phyloP scores from a whole-genome alignment of 345 rosid species.

The Acer campestre region DNA sequence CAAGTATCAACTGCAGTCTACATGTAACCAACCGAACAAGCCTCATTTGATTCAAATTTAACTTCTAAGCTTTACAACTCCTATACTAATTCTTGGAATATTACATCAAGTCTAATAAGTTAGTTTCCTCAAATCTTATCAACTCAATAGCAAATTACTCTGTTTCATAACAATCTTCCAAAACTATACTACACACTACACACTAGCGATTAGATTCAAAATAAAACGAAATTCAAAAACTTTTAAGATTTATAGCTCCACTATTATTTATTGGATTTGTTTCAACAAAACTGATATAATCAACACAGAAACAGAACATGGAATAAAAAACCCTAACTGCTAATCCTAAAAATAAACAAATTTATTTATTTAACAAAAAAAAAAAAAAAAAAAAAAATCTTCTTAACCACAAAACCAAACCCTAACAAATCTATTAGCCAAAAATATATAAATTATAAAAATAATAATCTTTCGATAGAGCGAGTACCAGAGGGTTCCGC shows the following conservation, averaged over 20 bases:
- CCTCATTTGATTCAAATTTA: background rate
- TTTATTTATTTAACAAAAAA: background rate
- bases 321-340: background rate
- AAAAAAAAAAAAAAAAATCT: no score
- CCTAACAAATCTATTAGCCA: background rate
- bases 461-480: background rate
- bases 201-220: background rate
- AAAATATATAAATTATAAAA: background rate
- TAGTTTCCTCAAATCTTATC: background rate
- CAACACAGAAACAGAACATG: background rate
- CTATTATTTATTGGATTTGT: background rate
- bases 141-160: background rate
- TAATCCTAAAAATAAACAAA: background rate
- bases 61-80: background rate
- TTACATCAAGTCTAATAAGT: background rate
- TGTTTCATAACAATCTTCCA: no score
- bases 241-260: background rate
- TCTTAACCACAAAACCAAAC: background rate
- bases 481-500: constrained; percentile 96
- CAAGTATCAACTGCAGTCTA: background rate
- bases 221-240: background rate
- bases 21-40: background rate
- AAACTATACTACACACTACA: no score
- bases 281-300: background rate
- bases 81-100: background rate